These are phyloP conservation scores for Bryoglossum gracile DNA, from an alignment of 495 filamentous ascomycete species.

Conservation along the genomic window DNA sequence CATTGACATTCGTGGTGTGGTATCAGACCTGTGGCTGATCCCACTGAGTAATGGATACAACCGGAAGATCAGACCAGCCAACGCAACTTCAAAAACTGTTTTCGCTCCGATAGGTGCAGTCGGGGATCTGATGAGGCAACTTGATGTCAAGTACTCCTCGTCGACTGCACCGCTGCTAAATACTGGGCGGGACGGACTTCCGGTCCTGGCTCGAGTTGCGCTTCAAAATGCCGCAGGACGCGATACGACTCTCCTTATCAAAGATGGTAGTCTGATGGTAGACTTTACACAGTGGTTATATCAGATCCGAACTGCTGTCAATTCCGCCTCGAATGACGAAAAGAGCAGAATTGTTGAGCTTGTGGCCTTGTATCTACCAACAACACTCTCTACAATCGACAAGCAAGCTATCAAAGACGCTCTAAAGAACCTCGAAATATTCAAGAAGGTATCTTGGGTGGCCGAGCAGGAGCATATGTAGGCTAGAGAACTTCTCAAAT, in stretches of 20 bases:
- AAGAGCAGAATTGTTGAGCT: neutral
- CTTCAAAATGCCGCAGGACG: neutral
- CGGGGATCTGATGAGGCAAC: slow-evolving; percentile 7
- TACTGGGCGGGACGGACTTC: neutral
- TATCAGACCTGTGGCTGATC: slow-evolving; percentile 28
- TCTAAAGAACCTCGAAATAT: slow-evolving; percentile 11
- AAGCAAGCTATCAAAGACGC: neutral
- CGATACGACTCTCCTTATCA: slow-evolving; percentile 4
- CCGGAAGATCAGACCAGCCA: slow-evolving; percentile 21
- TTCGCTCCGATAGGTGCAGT: slow-evolving; percentile 9
- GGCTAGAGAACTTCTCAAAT: no score
- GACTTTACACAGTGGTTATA: slow-evolving; percentile 9
- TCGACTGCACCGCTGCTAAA: slow-evolving; percentile 2
- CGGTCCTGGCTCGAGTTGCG: neutral
- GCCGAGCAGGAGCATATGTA: slow-evolving; percentile 8
- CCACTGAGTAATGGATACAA: slow-evolving; percentile 23
- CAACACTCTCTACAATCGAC: neutral
- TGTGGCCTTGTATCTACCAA: slow-evolving; percentile 2
- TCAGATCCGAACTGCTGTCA: neutral
- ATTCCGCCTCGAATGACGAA: slow-evolving; percentile 4
- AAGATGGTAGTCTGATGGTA: slow-evolving; percentile 1
- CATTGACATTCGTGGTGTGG: neutral
- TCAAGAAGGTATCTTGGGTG: slow-evolving; percentile 12
- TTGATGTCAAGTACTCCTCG: slow-evolving; percentile 6
- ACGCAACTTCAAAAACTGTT: neutral